Evolutionary conservation across 225 moss, liverwort and hornwort genomes (phyloP).

Genomic region (Polytrichum formosum): DNA sequence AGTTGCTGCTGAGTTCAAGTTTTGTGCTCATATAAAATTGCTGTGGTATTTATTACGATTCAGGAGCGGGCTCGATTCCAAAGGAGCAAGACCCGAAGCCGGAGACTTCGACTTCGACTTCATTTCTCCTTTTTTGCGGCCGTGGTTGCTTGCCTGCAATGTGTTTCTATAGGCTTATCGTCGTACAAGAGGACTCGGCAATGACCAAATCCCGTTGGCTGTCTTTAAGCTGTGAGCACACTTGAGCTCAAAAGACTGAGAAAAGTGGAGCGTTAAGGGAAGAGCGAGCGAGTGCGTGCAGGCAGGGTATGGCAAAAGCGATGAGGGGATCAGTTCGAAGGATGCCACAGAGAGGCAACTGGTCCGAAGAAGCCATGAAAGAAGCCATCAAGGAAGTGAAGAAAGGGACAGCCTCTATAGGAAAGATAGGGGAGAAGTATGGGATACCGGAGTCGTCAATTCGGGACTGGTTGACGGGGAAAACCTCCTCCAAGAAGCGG

Average conservation of each 20-base stretch:
- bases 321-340: slow-evolving; percentile 37
- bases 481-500: slow-evolving; percentile 63
- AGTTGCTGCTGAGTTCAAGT: no score
- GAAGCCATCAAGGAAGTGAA: slow-evolving; percentile 67
- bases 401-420: slow-evolving; percentile 53
- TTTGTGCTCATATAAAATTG: not conserved
- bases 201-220: not conserved
- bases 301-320: slow-evolving; percentile 35
- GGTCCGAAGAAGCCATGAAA: slow-evolving; percentile 63
- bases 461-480: slow-evolving; percentile 60
- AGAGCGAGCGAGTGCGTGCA: slow-evolving; percentile 32
- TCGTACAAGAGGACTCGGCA: not conserved
- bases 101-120: slow-evolving; percentile 9
- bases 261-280: slow-evolving; percentile 11
- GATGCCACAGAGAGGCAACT: slow-evolving; percentile 50
- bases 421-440: slow-evolving; percentile 66
- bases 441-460: slow-evolving; percentile 66
- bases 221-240: slow-evolving; percentile 14
- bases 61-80: slow-evolving; percentile 35
- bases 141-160: not conserved
- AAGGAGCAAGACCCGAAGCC: slow-evolving; percentile 44
- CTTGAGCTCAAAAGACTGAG: not conserved
- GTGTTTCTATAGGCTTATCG: not conserved
- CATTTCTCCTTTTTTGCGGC: not conserved
- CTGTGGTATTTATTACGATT: not conserved